A percentile compares a stretch with the other conserved stretches of the same genome.
These are phyloP conservation scores for Picea mariana DNA, from an alignment of 83 land plant species.

Conservation along the genomic window DNA sequence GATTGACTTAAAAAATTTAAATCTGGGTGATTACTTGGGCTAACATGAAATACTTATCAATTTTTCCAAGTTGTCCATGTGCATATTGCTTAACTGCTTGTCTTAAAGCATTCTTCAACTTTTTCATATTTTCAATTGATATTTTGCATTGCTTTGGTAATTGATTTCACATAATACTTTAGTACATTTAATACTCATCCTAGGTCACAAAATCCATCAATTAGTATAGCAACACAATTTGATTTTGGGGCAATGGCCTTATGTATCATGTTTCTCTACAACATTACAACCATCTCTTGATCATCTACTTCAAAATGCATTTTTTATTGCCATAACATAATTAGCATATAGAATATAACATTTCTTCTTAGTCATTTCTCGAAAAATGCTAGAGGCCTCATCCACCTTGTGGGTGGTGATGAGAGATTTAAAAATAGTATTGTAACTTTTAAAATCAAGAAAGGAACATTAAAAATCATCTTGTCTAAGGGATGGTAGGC, in stretches of 20 bases:
- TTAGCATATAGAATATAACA: neutral
- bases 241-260: neutral
- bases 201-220: slow-evolving; percentile 15
- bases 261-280: slow-evolving; percentile 13
- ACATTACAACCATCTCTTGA: slow-evolving; percentile 14
- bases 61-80: slow-evolving; percentile 11
- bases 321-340: slow-evolving; percentile 16
- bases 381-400: neutral
- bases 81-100: slow-evolving; percentile 12
- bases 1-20: too few relatives aligned
- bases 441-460: slow-evolving; percentile 20
- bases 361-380: slow-evolving; percentile 23
- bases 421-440: slow-evolving; percentile 24
- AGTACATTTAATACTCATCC: slow-evolving; percentile 19
- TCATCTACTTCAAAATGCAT: slow-evolving; percentile 16
- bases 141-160: slow-evolving; percentile 17
- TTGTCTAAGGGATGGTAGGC: slow-evolving; percentile 13
- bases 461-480: slow-evolving; percentile 24
- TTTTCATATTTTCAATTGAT: slow-evolving; percentile 1
- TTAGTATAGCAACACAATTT: slow-evolving; percentile 17
- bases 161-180: slow-evolving; percentile 11
- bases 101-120: slow-evolving; percentile 19
- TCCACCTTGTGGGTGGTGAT: neutral
- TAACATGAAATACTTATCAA: too few relatives aligned
- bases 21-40: too few relatives aligned